These are phyloP conservation scores for Malus hybrid DNA, from an alignment of 331 rosid species.

Conservation along the genomic window DNA sequence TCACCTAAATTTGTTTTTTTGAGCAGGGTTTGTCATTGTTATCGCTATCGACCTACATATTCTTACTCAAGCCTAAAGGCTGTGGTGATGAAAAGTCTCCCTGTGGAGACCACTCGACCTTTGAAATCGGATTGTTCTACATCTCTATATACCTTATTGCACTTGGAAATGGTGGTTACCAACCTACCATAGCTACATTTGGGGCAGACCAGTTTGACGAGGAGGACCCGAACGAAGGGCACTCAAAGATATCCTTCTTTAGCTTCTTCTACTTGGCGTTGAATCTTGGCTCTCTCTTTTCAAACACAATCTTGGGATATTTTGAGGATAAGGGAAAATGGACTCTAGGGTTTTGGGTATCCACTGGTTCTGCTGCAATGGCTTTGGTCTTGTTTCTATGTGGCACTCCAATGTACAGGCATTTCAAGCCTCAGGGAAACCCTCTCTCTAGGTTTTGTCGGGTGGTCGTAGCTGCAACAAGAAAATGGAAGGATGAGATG, in stretches of 20 bases:
- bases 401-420: constrained; percentile 62
- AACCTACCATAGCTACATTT: constrained; percentile 74
- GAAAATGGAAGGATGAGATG: constrained; percentile 54
- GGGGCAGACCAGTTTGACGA: constrained; percentile 91
- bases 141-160: constrained; percentile 62
- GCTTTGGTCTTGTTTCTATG: constrained; percentile 62
- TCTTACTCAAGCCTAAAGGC: constrained; percentile 54
- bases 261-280: constrained; percentile 84
- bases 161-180: constrained; percentile 82
- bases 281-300: constrained; percentile 72
- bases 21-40: constrained; percentile 51
- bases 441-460: constrained; percentile 63
- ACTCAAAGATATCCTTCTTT: constrained; percentile 60
- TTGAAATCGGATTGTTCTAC: constrained; percentile 34
- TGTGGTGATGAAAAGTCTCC: constrained; percentile 49
- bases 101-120: constrained; percentile 43
- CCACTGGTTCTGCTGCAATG: constrained; percentile 53
- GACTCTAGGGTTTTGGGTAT: constrained; percentile 77
- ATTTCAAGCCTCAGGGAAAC: constrained; percentile 56
- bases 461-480: constrained; percentile 49
- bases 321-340: constrained; percentile 69
- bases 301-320: constrained; percentile 69
- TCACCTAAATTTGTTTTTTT: not conserved
- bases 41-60: constrained; percentile 46
- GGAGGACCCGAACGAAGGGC: constrained; percentile 43